Conservation (phyloP, 306 rosid genomes). For the Mimosa pudica region DNA sequence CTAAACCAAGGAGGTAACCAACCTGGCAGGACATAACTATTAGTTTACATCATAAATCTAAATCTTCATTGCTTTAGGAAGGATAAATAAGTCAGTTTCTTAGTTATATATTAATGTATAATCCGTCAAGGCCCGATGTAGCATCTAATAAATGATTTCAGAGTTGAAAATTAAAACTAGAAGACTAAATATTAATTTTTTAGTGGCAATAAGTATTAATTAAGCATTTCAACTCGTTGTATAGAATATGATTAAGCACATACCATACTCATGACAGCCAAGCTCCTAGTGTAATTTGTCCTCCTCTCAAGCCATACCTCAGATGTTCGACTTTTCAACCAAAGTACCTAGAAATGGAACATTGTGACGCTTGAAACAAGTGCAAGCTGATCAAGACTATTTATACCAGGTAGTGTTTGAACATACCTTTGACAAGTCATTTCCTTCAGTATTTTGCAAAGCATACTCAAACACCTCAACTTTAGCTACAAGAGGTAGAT, state of each 20-base stretch:
- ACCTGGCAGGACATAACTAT: constrained; percentile 56
- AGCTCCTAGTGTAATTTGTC: constrained; percentile 94
- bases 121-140: neutral
- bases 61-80: neutral
- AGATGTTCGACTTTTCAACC: constrained; percentile 99
- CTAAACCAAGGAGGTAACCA: constrained; percentile 98
- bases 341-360: constrained; percentile 67
- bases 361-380: constrained; percentile 35
- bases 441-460: constrained; percentile 89
- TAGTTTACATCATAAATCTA: constrained; percentile 13
- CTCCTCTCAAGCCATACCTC: constrained; percentile 99
- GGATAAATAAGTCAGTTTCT: neutral
- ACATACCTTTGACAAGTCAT: constrained; percentile 79
- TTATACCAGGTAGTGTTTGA: constrained; percentile 9
- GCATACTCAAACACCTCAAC: constrained; percentile 98
- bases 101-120: neutral
- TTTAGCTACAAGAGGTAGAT: constrained; percentile 92
- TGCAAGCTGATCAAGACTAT: constrained; percentile 22
- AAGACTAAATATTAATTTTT: neutral
- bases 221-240: constrained; percentile 4
- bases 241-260: constrained; percentile 35
- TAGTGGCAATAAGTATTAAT: constrained; percentile 22
- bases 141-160: constrained; percentile 18
- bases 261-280: constrained; percentile 99
- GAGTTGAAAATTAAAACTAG: constrained; percentile 14